Evolutionary conservation across 257 asterid genomes (phyloP).

Genomic region (Coffea canephora): DNA sequence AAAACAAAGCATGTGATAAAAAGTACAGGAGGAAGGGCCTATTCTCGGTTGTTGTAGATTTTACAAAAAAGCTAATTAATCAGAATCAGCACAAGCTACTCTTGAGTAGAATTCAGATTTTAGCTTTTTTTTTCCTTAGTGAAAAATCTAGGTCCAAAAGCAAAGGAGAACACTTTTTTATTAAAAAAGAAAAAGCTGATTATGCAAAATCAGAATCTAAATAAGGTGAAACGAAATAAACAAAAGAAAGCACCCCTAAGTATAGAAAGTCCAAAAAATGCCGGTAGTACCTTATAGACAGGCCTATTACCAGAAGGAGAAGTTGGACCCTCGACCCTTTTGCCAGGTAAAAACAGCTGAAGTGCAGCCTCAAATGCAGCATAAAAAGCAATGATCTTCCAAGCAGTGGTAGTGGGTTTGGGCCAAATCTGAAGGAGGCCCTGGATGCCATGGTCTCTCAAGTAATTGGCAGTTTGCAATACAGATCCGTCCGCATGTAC

Average conservation of each 20-base stretch:
- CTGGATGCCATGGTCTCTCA: conserved; percentile 63
- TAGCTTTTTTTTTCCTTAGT: no score
- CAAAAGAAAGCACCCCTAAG: no score
- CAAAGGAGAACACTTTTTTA: no score
- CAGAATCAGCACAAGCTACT: no score
- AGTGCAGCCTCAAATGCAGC: conserved; percentile 87
- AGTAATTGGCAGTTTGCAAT: conserved; percentile 58
- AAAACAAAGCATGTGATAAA: neutral
- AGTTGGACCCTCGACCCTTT: conserved; percentile 79
- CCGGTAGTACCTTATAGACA: conserved; percentile 66
- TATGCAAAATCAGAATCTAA: no score
- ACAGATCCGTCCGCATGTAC: conserved; percentile 94
- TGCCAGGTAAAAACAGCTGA: conserved; percentile 89
- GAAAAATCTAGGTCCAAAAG: no score
- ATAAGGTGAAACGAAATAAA: no score
- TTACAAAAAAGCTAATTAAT: no score
- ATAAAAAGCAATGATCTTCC: conserved; percentile 72
- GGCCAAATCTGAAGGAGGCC: conserved; percentile 81
- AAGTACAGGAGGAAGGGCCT: neutral
- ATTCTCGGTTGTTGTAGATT: no score
- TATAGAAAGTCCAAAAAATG: neutral
- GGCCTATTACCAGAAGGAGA: conserved; percentile 90
- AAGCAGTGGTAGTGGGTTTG: conserved; percentile 68
- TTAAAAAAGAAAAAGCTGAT: no score
- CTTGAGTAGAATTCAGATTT: no score